Conservation (phyloP, 768 basidiomycete species). For the Tephrocybe sp. region DNA sequence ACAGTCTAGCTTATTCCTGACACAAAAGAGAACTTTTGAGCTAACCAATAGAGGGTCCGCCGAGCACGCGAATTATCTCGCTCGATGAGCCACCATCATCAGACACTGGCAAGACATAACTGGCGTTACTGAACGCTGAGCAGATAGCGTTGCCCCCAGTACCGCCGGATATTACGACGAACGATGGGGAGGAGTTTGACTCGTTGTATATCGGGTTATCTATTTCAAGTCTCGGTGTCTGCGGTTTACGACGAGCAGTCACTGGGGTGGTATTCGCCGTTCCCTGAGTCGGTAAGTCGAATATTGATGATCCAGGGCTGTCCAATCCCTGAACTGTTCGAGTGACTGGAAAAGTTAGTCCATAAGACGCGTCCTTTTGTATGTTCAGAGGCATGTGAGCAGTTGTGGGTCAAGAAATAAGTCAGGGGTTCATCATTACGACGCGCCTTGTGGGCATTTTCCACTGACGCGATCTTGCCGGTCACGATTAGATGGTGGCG, state of each 20-base stretch:
- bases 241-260: constrained; percentile 1
- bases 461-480: too few species aligned
- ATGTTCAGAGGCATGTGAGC: constrained; percentile 11
- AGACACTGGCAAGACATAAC: constrained; percentile 89
- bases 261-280: neutral
- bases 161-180: constrained; percentile 87
- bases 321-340: constrained; percentile 24
- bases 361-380: constrained; percentile 14
- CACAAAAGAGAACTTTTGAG: neutral
- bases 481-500: neutral
- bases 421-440: constrained; percentile 2
- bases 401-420: constrained; percentile 1
- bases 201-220: constrained; percentile 1
- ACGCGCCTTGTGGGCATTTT: neutral
- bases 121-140: constrained; percentile 74
- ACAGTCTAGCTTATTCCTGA: constrained; percentile 3
- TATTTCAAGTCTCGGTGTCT: constrained; percentile 3
- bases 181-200: constrained; percentile 35
- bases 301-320: constrained; percentile 73
- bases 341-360: constrained; percentile 9
- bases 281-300: constrained; percentile 64
- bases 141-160: constrained; percentile 93
- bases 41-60: constrained; percentile 80
- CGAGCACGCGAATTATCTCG: constrained; percentile 90
- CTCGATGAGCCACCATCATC: constrained; percentile 96